Percentiles rank a stretch among this genome's conserved stretches.
Evolutionary conservation across 352 stramenopile species (phyloP).

Genomic region (Thalassiosira hispida): DNA sequence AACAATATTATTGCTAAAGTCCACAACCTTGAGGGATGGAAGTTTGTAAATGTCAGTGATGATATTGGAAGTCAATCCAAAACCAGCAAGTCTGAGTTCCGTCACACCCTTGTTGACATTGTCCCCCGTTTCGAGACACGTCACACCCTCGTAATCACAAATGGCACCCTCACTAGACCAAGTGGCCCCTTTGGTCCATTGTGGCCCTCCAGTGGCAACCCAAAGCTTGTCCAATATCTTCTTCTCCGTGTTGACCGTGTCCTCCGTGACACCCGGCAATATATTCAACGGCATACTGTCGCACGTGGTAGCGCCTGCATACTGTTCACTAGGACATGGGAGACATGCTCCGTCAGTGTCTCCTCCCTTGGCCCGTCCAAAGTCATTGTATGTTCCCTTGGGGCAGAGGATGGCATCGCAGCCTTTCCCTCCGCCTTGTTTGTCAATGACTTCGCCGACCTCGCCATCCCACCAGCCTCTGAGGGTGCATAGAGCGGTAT

Average conservation of each 20-base stretch:
- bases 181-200: conserved; percentile 61
- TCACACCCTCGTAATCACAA: conserved; percentile 59
- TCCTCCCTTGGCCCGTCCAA: conserved; percentile 59
- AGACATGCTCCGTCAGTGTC: conserved; percentile 59
- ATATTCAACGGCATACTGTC: conserved; percentile 29
- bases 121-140: conserved; percentile 37
- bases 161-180: conserved; percentile 61
- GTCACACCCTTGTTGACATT: conserved; percentile 55
- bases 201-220: conserved; percentile 52
- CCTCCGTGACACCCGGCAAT: conserved; percentile 15
- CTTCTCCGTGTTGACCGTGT: conserved; percentile 47
- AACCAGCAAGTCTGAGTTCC: conserved; percentile 64
- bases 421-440: conserved; percentile 40
- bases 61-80: conserved; percentile 72
- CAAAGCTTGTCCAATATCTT: conserved; percentile 77
- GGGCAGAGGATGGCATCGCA: conserved; percentile 84
- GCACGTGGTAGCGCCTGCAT: conserved; percentile 53
- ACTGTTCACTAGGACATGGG: conserved; percentile 56
- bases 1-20: conserved; percentile 77
- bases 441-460: conserved; percentile 59
- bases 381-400: conserved; percentile 73
- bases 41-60: conserved; percentile 77
- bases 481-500: conserved; percentile 60
- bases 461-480: conserved; percentile 75
- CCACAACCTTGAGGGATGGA: conserved; percentile 62